Evolutionary conservation across 169 alveolate genomes (phyloP).

Genomic region (Eimeria falciformis): DNA sequence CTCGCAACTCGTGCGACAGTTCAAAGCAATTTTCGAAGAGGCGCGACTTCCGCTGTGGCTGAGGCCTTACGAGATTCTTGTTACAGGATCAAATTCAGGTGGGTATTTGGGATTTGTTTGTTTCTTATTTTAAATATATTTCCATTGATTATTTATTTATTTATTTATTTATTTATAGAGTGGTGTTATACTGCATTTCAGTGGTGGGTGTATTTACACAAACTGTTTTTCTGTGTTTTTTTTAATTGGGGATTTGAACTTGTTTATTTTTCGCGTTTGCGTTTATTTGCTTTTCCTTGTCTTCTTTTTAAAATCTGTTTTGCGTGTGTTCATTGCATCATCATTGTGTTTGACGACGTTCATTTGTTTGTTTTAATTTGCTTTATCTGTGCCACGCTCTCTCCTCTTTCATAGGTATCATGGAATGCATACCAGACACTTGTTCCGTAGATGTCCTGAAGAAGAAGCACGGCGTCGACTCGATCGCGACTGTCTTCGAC

Average conservation of each 20-base stretch:
- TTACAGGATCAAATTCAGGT: slow-evolving; percentile 96
- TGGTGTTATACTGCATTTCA: too few species aligned
- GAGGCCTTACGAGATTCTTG: slow-evolving; percentile 95
- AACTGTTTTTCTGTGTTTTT: background rate
- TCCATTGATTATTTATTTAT: background rate
- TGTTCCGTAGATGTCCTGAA: slow-evolving; percentile 89
- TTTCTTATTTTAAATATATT: background rate
- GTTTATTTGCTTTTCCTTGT: slow-evolving; percentile 34
- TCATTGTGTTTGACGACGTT: background rate
- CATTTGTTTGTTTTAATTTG: background rate
- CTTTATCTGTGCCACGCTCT: background rate
- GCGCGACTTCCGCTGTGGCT: slow-evolving; percentile 94
- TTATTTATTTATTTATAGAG: background rate
- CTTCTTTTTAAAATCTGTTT: background rate
- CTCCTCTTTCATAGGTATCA: slow-evolving; percentile 73
- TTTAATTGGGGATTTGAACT: background rate
- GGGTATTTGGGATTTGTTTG: slow-evolving; percentile 80
- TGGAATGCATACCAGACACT: slow-evolving; percentile 88
- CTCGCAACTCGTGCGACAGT: slow-evolving; percentile 93
- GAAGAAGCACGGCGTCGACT: slow-evolving; percentile 80
- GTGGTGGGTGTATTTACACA: background rate
- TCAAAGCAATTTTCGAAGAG: slow-evolving; percentile 89
- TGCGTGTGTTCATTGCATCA: background rate
- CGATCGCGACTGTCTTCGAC: slow-evolving; percentile 74
- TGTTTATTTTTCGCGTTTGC: background rate